A percentile compares a stretch with the other conserved stretches of the same genome.
These are phyloP conservation scores for Jasminum sambac DNA, from an alignment of 257 asterid species.

Conservation along the genomic window DNA sequence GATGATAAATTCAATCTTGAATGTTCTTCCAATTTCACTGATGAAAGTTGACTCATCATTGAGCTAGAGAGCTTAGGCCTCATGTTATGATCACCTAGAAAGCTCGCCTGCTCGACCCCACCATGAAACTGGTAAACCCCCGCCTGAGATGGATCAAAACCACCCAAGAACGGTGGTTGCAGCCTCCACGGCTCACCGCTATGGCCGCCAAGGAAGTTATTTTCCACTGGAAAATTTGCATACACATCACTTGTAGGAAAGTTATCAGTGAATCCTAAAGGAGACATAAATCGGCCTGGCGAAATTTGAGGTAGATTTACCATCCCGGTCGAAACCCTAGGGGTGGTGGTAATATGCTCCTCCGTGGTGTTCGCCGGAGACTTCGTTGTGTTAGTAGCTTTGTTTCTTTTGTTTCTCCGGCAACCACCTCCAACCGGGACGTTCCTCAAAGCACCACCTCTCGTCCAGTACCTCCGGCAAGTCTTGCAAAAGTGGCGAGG, in stretches of 20 bases:
- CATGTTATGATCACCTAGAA: slow-evolving; percentile 24
- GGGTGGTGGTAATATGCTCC: slow-evolving; percentile 32
- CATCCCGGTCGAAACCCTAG: slow-evolving; percentile 4
- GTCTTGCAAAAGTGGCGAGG: slow-evolving; percentile 97
- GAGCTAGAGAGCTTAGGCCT: slow-evolving; percentile 52
- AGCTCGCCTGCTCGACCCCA: slow-evolving; percentile 35
- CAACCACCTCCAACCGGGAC: slow-evolving; percentile 93
- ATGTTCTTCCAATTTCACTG: slow-evolving; percentile 72
- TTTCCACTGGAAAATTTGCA: slow-evolving; percentile 41
- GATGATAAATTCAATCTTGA: slow-evolving; percentile 47
- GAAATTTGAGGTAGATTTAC: slow-evolving; percentile 33
- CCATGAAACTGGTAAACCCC: slow-evolving; percentile 46
- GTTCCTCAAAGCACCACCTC: slow-evolving; percentile 79
- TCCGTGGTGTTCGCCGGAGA: slow-evolving; percentile 52
- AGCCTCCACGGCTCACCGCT: slow-evolving; percentile 60
- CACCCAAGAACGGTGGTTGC: slow-evolving; percentile 63
- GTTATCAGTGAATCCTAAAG: slow-evolving; percentile 49
- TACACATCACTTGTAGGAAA: slow-evolving; percentile 38
- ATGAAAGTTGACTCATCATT: slow-evolving; percentile 48
- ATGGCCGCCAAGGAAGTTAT: slow-evolving; percentile 34
- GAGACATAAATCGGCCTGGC: slow-evolving; percentile 59
- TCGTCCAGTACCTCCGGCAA: slow-evolving; percentile 84
- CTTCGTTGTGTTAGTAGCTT: slow-evolving; percentile 46
- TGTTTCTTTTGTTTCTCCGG: slow-evolving; percentile 66
- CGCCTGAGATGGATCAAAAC: slow-evolving; percentile 37